Evolutionary conservation across 495 filamentous ascomycete species (phyloP), one percentile per base, ranked within the genome.

Genomic region (Penicillium tannophilum): DNA sequence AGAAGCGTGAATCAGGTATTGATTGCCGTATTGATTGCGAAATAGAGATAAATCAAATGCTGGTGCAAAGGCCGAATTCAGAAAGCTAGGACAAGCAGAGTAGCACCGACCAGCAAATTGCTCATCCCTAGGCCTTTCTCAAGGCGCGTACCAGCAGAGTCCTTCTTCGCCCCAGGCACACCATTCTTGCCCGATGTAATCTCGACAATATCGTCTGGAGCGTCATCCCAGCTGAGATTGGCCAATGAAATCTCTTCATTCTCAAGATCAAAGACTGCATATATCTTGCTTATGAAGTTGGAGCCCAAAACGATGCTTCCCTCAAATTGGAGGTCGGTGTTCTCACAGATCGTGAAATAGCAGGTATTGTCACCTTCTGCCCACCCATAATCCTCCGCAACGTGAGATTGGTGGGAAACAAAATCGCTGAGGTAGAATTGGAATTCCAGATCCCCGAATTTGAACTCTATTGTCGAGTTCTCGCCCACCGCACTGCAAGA

Each of bases 201-300:
- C 39, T 58, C 56, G 10, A 58, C 56, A 39, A 58, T 46, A 36
- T 58, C 47, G 42, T 46, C 48, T 7, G 23, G 8, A 28, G 17
- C 7, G 19, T 16, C 1, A 14, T 36, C 16, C n/a, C 30, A 33
- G 14, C 33, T 43, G 4, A 39, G 19, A 31, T 46, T 14, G 10
- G 61, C 61, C 17, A 63, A 23, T 11, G 56, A 59, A 9, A 59
- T n/a, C 28, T 56, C 50, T n/a, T 53, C 56, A 9, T 56, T 59
- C 7, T 52, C 61, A 17, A 63, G 31, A 53, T 59, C 52, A 54
- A 52, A 56, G 39, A 56, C 55, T 23, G 56, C 16, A 19, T 63
- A 59, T 26, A 59, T 10, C 1, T 24, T 33, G 3, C 48, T 55
- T 14, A 58, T 50, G 28, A 55, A 62, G 36, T 58, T 58, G 11